phyloP scores from a whole-genome alignment of 139 green algal genomes.

The Chlorella vulgaris region DNA sequence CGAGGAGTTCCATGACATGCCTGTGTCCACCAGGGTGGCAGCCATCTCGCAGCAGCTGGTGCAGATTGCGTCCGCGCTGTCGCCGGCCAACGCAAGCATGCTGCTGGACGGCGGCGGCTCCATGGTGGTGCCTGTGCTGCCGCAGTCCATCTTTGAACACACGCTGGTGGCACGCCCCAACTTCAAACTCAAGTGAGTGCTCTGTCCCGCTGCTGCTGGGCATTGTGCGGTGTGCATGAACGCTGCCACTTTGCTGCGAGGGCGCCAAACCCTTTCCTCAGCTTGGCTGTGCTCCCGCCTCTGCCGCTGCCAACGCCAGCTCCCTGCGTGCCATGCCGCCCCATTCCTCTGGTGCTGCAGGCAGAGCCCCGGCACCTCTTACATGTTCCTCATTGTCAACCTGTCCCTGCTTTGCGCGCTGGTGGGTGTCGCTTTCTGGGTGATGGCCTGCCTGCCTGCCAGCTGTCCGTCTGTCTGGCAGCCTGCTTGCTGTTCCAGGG shows the following conservation, averaged over 20 bases:
- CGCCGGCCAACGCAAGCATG: constrained; percentile 1
- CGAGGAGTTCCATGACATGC: background rate
- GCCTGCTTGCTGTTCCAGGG: background rate
- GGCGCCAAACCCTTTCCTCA: background rate
- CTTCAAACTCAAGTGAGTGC: too few species aligned
- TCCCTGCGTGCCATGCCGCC: background rate
- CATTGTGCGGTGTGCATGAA: background rate
- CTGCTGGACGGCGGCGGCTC: constrained; percentile 11
- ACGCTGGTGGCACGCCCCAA: constrained; percentile 7
- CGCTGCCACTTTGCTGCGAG: background rate
- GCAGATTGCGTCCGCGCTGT: background rate
- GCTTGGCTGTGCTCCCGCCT: background rate
- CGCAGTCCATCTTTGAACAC: constrained; percentile 8
- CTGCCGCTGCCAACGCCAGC: background rate
- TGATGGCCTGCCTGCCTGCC: background rate
- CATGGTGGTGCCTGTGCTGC: constrained; percentile 21
- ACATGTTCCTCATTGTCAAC: constrained; percentile 7
- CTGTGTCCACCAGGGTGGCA: background rate
- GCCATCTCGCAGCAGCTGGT: background rate
- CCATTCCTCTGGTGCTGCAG: background rate
- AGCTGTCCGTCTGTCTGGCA: background rate
- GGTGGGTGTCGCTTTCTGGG: background rate
- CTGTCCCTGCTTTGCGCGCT: background rate
- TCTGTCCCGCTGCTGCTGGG: too few species aligned
- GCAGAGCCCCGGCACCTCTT: background rate